Evolutionary conservation across 1,284 basidiomycete genomes (phyloP).

Genomic region (Mycosarcoma maydis): DNA sequence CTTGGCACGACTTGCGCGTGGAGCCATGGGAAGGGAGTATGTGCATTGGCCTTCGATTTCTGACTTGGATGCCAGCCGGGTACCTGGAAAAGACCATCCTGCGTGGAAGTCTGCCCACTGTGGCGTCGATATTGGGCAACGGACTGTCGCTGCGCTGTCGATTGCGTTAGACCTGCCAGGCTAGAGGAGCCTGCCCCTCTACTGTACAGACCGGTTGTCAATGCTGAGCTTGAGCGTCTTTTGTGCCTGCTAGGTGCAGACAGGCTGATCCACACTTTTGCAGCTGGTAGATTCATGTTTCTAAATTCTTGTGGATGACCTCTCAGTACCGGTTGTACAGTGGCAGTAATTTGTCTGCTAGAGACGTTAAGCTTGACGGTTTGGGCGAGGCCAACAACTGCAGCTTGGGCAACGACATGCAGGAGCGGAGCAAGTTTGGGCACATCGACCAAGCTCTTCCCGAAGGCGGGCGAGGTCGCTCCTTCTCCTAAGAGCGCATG

Average conservation of each 20-base stretch:
- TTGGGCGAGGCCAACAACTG: slow-evolving; percentile 20
- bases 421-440: slow-evolving; percentile 19
- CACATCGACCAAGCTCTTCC: slow-evolving; percentile 21
- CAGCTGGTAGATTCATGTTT: background rate
- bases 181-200: background rate
- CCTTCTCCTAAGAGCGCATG: slow-evolving; percentile 8
- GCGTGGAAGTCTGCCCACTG: slow-evolving; percentile 1
- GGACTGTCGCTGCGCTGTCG: background rate
- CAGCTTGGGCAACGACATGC: slow-evolving; percentile 26
- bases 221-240: background rate
- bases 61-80: no score
- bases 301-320: background rate
- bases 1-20: no score
- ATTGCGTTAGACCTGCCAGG: background rate
- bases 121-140: background rate
- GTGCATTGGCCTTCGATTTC: no score
- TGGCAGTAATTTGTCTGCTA: slow-evolving; percentile 6
- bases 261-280: slow-evolving; percentile 28
- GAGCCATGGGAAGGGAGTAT: no score
- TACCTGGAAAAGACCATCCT: no score
- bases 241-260: background rate
- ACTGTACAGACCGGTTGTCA: background rate
- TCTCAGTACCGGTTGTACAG: slow-evolving; percentile 23
- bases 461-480: slow-evolving; percentile 2
- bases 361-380: slow-evolving; percentile 8